phyloP scores from a whole-genome alignment of 2,329 filamentous ascomycete species.

The Zarea fungicola region DNA sequence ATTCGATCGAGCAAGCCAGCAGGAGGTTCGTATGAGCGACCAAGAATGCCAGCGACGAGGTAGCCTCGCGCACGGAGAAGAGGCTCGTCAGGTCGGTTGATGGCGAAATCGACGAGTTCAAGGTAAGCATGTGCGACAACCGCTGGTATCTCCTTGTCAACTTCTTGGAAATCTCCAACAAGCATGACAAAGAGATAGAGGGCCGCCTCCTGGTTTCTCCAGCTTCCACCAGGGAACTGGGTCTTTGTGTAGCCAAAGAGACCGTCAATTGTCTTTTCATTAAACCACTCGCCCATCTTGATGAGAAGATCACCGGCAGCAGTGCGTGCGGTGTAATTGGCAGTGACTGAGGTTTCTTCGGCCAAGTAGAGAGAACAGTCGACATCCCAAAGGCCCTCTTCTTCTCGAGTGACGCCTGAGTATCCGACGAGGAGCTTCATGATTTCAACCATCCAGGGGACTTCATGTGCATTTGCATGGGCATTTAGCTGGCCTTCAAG shows the following conservation, averaged over 20 bases:
- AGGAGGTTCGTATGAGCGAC: conserved; percentile 61
- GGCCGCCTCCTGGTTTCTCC: conserved; percentile 69
- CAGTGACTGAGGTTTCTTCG: conserved; percentile 89
- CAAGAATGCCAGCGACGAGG: conserved; percentile 75
- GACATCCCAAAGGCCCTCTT: conserved; percentile 93
- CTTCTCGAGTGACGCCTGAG: conserved; percentile 84
- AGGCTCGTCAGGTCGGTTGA: conserved; percentile 62
- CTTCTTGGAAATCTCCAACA: conserved; percentile 75
- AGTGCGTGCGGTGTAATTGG: conserved; percentile 92
- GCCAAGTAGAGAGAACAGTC: conserved; percentile 94
- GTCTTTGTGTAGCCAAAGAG: conserved; percentile 71
- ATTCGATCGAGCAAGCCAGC: conserved; percentile 64
- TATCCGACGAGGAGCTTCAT: conserved; percentile 82
- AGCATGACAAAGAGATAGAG: conserved; percentile 83
- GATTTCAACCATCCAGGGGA: conserved; percentile 80
- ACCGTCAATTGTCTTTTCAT: conserved; percentile 68
- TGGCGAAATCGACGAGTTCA: conserved; percentile 72
- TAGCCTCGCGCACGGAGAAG: conserved; percentile 84
- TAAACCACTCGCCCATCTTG: conserved; percentile 88
- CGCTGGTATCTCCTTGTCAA: conserved; percentile 63
- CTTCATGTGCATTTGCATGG: conserved; percentile 54
- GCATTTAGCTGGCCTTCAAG: conserved; percentile 72
- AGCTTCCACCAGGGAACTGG: conserved; percentile 59
- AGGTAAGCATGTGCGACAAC: conserved; percentile 70
- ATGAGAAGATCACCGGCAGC: conserved; percentile 89